These are phyloP conservation scores for Phalaenopsis aphrodite DNA, from an alignment of 106 monocot genomes.

Conservation along the genomic window DNA sequence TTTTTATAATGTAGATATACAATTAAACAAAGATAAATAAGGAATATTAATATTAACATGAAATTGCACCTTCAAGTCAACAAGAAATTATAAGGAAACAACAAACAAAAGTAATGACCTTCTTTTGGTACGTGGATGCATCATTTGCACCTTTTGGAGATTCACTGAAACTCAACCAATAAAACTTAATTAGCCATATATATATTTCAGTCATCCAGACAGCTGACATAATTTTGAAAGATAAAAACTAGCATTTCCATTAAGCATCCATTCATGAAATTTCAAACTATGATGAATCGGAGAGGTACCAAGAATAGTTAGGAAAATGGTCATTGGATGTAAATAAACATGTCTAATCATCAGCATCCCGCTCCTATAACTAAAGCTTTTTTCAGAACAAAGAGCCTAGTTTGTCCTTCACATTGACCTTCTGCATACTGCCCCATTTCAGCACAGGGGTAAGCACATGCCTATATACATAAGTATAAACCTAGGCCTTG, in stretches of 20 bases:
- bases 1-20: neutral
- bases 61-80: neutral
- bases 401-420: neutral
- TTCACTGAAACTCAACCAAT: conserved; percentile 52
- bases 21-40: neutral
- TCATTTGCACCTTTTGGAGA: conserved; percentile 95
- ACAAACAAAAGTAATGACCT: conserved; percentile 37
- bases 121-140: conserved; percentile 94
- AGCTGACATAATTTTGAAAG: neutral
- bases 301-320: neutral
- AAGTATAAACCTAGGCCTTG: neutral
- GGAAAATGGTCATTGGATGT: neutral
- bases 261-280: neutral
- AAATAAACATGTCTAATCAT: conserved; percentile 1
- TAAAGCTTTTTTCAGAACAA: neutral
- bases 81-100: neutral
- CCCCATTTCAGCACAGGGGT: neutral
- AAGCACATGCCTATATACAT: neutral
- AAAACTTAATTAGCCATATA: conserved; percentile 9
- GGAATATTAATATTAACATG: neutral
- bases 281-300: neutral
- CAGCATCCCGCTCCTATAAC: neutral
- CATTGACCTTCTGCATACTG: neutral
- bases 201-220: neutral
- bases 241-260: neutral